Conservation (phyloP, 371 early-diverging fungal genomes). For the Funneliformis caledonium region DNA sequence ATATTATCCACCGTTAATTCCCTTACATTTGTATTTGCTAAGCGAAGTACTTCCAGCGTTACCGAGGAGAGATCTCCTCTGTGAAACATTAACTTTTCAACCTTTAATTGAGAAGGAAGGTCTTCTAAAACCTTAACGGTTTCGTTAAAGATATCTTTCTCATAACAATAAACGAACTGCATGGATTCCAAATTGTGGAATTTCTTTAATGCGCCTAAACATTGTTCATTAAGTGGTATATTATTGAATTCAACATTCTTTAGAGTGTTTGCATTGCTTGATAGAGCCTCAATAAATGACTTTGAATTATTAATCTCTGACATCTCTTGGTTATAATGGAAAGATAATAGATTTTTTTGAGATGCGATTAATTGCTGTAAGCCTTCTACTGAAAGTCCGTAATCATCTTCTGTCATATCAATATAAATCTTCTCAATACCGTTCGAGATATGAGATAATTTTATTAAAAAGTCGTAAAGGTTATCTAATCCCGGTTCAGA, state of each 20-base stretch:
- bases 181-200: not conserved
- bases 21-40: not conserved
- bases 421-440: not conserved
- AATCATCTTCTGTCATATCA: not conserved
- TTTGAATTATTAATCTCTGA: not conserved
- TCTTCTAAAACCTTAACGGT: not conserved
- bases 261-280: not conserved
- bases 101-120: not conserved
- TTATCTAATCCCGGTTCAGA: not conserved
- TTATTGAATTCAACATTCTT: not conserved
- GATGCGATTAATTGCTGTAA: not conserved
- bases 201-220: not conserved
- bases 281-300: not conserved
- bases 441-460: not conserved
- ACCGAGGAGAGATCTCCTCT: not conserved
- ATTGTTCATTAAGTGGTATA: not conserved
- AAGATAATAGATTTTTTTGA: not conserved
- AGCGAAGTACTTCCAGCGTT: not conserved
- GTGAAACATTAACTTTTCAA: not conserved
- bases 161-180: not conserved
- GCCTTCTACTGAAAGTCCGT: not conserved
- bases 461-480: not conserved
- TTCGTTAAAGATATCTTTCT: not conserved
- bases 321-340: not conserved
- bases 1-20: not conserved